Conservation (phyloP, 208 protist species). For the Trypanosoma caninum region DNA sequence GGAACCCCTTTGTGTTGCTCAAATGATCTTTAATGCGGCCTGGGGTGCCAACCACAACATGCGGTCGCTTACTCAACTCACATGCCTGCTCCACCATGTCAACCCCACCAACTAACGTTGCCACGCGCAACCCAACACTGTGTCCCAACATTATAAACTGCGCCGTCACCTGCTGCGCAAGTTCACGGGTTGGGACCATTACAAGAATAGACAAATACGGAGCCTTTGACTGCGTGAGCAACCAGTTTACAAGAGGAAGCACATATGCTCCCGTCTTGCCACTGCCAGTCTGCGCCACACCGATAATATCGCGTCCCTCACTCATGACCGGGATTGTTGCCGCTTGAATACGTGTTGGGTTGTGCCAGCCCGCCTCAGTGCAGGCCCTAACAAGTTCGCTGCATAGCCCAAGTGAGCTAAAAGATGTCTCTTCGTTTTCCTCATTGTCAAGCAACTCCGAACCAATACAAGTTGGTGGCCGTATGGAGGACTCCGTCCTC, state of each 20-base stretch:
- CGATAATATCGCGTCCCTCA: conserved; percentile 94
- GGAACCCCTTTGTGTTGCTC: conserved; percentile 98
- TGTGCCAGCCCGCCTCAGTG: conserved; percentile 82
- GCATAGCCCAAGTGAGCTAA: conserved; percentile 90
- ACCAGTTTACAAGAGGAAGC: conserved; percentile 97
- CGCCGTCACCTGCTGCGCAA: conserved; percentile 97
- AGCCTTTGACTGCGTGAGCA: conserved; percentile 90
- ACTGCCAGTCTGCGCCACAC: conserved; percentile 98
- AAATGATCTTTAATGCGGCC: conserved; percentile 98
- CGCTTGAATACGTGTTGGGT: conserved; percentile 95
- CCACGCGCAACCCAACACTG: conserved; percentile 88
- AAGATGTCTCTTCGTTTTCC: conserved; percentile 73
- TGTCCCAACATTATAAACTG: conserved; percentile 90
- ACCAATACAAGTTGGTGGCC: conserved; percentile 40
- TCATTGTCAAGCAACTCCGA: conserved; percentile 87
- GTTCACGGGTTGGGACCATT: conserved; percentile 97
- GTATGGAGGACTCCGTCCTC: background rate
- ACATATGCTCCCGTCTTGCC: conserved; percentile 99
- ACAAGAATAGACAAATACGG: conserved; percentile 92
- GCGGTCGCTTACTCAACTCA: conserved; percentile 92
- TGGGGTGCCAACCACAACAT: conserved; percentile 98
- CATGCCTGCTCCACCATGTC: conserved; percentile 96
- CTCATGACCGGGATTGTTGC: conserved; percentile 93
- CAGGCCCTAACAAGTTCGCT: conserved; percentile 90
- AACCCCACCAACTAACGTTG: conserved; percentile 91